phyloP scores from a whole-genome alignment of 768 basidiomycete species.

The Mycena sanguinolenta region DNA sequence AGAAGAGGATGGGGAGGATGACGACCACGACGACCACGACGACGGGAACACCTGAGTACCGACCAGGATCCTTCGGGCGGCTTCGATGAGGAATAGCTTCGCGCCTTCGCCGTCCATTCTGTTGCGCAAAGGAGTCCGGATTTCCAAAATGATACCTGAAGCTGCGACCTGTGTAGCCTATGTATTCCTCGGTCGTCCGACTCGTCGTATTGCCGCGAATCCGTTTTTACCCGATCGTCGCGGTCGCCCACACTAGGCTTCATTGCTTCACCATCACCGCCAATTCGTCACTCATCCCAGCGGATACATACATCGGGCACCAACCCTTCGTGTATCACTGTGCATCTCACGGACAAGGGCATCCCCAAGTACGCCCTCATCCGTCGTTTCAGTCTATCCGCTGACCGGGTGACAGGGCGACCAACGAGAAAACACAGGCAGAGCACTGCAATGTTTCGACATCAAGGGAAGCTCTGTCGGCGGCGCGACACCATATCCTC shows the following conservation, averaged over 20 bases:
- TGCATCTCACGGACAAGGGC: slow-evolving; percentile 69
- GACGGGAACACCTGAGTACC: neutral
- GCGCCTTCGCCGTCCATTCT: neutral
- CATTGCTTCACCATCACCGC: too few relatives aligned
- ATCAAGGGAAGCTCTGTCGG: too few relatives aligned
- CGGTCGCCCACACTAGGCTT: too few relatives aligned
- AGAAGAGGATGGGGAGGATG: neutral
- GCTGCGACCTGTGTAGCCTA: neutral
- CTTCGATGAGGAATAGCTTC: neutral
- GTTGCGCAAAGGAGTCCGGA: neutral
- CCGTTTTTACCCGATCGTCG: too few relatives aligned
- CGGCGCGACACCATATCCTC: too few relatives aligned
- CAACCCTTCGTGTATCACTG: slow-evolving; percentile 73
- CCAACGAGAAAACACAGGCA: slow-evolving; percentile 65
- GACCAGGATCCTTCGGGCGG: neutral
- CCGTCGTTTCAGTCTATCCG: neutral
- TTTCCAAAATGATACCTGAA: neutral
- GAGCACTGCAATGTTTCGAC: slow-evolving; percentile 70
- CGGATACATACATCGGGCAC: too few relatives aligned
- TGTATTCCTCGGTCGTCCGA: too few relatives aligned
- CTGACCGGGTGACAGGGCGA: slow-evolving; percentile 56
- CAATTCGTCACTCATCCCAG: too few relatives aligned
- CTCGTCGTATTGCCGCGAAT: too few relatives aligned
- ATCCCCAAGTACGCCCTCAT: slow-evolving; percentile 69
- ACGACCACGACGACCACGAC: too few relatives aligned